Evolutionary conservation across 768 basidiomycete species (phyloP).

Genomic region (Lactifluus echinatus): DNA sequence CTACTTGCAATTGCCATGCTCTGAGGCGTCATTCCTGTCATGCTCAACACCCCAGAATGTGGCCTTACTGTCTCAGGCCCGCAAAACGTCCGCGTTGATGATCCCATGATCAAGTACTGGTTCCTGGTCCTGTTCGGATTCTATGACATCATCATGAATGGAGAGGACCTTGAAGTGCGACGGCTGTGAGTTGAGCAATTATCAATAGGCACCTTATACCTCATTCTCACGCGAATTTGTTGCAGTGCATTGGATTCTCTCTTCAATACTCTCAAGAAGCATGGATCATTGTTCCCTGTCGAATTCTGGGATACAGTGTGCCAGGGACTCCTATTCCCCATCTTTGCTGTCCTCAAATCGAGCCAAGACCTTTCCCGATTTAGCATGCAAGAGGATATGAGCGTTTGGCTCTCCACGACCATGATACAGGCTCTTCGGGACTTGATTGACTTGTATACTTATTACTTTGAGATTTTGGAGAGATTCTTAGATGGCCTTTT

Average conservation of each 20-base stretch:
- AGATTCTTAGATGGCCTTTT: constrained; percentile 88
- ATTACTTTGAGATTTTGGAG: constrained; percentile 87
- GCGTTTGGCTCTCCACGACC: constrained; percentile 97
- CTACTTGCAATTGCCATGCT: constrained; percentile 95
- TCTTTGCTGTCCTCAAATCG: constrained; percentile 92
- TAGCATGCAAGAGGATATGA: constrained; percentile 97
- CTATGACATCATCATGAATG: constrained; percentile 99
- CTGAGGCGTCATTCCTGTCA: constrained; percentile 83
- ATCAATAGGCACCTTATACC: background rate
- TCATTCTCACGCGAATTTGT: constrained; percentile 3
- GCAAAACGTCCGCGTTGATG: constrained; percentile 45
- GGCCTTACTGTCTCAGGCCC: constrained; percentile 30
- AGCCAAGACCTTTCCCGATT: constrained; percentile 89
- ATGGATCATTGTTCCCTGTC: constrained; percentile 75
- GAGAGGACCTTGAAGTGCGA: constrained; percentile 95
- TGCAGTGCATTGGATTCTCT: constrained; percentile 88
- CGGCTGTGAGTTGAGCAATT: constrained; percentile 58
- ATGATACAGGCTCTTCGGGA: constrained; percentile 97
- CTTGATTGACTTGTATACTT: constrained; percentile 91
- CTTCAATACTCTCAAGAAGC: constrained; percentile 86
- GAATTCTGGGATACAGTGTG: constrained; percentile 98
- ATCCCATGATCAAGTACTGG: constrained; percentile 95
- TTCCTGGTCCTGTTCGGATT: constrained; percentile 95
- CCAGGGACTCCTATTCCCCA: constrained; percentile 94
- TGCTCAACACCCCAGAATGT: constrained; percentile 78